These are phyloP conservation scores for Raffaelea arxii DNA, from an alignment of 2,329 filamentous ascomycete species.

Conservation along the genomic window DNA sequence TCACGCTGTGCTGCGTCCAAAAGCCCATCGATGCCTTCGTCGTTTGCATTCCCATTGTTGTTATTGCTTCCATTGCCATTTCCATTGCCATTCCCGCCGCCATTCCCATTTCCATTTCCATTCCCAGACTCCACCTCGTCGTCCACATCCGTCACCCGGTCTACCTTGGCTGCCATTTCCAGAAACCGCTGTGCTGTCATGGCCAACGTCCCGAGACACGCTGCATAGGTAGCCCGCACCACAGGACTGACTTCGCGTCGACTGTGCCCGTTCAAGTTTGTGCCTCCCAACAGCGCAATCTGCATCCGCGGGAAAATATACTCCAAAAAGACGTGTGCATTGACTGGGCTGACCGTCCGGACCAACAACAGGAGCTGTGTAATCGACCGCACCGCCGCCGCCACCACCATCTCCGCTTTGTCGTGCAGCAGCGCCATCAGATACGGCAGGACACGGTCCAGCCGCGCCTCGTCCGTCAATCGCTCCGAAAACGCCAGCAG, in stretches of 20 bases:
- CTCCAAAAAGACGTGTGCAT: constrained; percentile 59
- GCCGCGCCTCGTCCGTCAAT: constrained; percentile 87
- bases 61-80: constrained; percentile 28
- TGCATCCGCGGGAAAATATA: constrained; percentile 59
- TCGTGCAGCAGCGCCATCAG: constrained; percentile 76
- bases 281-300: constrained; percentile 32
- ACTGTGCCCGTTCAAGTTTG: neutral
- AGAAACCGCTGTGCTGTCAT: constrained; percentile 77
- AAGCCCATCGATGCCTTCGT: constrained; percentile 54
- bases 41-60: neutral
- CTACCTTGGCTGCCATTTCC: constrained; percentile 43
- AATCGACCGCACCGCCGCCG: constrained; percentile 75
- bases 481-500: constrained; percentile 85
- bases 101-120: neutral
- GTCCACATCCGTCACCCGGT: constrained; percentile 4
- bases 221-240: constrained; percentile 84
- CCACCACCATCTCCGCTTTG: constrained; percentile 71
- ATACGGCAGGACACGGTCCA: constrained; percentile 88
- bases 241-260: constrained; percentile 32
- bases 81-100: constrained; percentile 23
- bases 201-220: constrained; percentile 81
- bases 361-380: constrained; percentile 85
- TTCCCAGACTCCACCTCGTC: constrained; percentile 5
- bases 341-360: constrained; percentile 71
- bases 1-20: constrained; percentile 83